Base-by-base conservation (phyloP, 805 yeast species). In the Scheffersomyces amazonensis region DNA sequence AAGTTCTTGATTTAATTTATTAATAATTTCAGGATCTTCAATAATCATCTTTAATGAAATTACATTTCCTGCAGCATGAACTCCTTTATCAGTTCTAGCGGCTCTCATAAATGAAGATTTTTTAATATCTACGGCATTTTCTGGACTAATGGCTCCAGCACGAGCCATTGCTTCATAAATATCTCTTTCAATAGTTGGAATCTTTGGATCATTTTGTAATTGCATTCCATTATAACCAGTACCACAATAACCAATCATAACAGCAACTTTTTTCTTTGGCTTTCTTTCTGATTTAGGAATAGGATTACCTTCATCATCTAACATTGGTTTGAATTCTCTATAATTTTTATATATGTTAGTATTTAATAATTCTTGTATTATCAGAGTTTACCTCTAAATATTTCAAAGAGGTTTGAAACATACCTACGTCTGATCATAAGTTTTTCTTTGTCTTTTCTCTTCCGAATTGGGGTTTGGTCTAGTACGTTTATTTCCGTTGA, bases 221-320 rank as follows among this genome's bases (percentile, higher is more conserved):
- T 90, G 98, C 96, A 90, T 87, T 6, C 98, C 98, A 60, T 87
- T 93, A 64, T 90, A 90, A 0, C 97, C 97, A 1, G 96, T 82
- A 30, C 98, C 98, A 58, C 96, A 90, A 66, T 90, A 90, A 4
- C 98, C 97, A 47, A 90, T 72, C 80, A 87, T 73, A 52, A 85
- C 80, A 0, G 96, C 97, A 16, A 88, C 96, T 56, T 90, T 90
- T 52, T 80, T 77, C 72, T 90, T 90, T 16, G 98, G 96, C 46
- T 74, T 77, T 60, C 89, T 73, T 46, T 79, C 86, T 11, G 66
- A 57, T 40, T 69, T 71, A 29, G 73, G 78, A 29, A 79, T 58
- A 2, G 82, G 81, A 23, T 77, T 72, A 10, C 90, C 91, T 20
- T 78, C 62, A 13, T 68, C 84, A 56, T 83, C 89, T 58, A 79